These are phyloP conservation scores for Globisporangium cylindrosporum DNA, from an alignment of 352 stramenopile genomes.

Conservation along the genomic window DNA sequence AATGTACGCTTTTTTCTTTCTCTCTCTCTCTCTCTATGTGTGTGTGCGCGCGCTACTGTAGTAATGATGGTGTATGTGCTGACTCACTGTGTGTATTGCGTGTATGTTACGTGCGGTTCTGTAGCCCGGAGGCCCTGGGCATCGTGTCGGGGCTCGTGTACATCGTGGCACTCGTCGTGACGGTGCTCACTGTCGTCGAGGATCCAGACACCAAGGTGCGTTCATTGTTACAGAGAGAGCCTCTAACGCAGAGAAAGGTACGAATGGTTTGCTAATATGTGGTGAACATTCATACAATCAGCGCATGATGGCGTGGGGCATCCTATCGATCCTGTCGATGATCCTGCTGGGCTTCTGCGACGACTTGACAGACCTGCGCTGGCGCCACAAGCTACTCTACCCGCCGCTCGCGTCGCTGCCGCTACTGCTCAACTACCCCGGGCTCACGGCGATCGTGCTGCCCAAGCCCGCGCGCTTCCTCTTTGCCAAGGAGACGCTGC, in stretches of 20 bases:
- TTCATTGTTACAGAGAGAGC: background rate
- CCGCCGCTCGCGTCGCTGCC: constrained; percentile 95
- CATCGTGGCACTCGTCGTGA: constrained; percentile 67
- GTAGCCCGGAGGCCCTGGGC: constrained; percentile 82
- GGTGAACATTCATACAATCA: constrained; percentile 10
- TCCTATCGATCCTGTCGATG: constrained; percentile 88
- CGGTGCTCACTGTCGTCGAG: constrained; percentile 65
- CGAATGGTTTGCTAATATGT: background rate
- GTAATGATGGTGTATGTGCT: background rate
- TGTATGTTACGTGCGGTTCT: background rate
- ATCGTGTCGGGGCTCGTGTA: constrained; percentile 88
- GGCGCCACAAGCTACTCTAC: constrained; percentile 97
- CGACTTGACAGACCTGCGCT: constrained; percentile 95
- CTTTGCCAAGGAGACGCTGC: constrained; percentile 54
- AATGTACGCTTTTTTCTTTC: constrained; percentile 46
- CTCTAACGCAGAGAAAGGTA: background rate
- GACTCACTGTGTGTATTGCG: background rate
- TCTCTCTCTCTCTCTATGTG: background rate
- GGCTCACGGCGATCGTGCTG: constrained; percentile 93
- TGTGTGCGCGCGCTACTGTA: background rate
- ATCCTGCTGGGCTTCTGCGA: constrained; percentile 92
- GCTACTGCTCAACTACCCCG: constrained; percentile 95
- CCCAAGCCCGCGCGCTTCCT: constrained; percentile 84
- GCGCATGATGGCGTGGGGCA: constrained; percentile 81
- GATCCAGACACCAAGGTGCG: constrained; percentile 54